Conservation (phyloP, 345 rosid species). For the Salix dunnii region DNA sequence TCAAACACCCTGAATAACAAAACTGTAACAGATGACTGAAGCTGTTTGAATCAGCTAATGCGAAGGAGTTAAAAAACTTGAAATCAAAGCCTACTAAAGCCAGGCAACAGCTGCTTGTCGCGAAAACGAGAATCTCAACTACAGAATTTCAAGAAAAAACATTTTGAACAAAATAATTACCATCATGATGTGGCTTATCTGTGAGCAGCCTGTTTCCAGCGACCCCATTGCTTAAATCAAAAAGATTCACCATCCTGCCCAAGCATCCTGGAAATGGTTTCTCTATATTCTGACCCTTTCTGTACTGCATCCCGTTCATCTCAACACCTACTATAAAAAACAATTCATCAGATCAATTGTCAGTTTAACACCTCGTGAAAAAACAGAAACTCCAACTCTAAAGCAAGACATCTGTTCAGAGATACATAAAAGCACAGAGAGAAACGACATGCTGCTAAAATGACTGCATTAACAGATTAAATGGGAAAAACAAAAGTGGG, state of each 20-base stretch:
- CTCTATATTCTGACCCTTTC: constrained; percentile 47
- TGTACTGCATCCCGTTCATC: constrained; percentile 56
- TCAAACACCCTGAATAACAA: background rate
- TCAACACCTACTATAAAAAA: constrained; percentile 34
- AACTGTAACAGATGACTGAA: background rate
- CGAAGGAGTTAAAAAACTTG: background rate
- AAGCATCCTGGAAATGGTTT: constrained; percentile 65
- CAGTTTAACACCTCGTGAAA: background rate
- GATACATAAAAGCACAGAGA: background rate
- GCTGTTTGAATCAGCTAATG: background rate
- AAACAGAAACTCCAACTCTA: background rate
- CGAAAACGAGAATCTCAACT: background rate
- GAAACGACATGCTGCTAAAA: no score
- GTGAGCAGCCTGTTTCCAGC: constrained; percentile 49
- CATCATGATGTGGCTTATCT: constrained; percentile 49
- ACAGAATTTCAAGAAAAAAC: background rate
- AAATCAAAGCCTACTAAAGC: background rate
- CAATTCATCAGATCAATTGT: background rate
- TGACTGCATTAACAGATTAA: background rate
- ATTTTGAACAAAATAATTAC: constrained; percentile 34
- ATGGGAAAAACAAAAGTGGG: background rate
- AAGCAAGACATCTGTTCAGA: background rate
- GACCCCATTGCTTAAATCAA: constrained; percentile 57
- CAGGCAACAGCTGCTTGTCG: background rate
- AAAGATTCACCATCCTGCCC: constrained; percentile 57